Evolutionary conservation across 108 stramenopile species (phyloP).

Genomic region (Phaeodactylum tricornutum): DNA sequence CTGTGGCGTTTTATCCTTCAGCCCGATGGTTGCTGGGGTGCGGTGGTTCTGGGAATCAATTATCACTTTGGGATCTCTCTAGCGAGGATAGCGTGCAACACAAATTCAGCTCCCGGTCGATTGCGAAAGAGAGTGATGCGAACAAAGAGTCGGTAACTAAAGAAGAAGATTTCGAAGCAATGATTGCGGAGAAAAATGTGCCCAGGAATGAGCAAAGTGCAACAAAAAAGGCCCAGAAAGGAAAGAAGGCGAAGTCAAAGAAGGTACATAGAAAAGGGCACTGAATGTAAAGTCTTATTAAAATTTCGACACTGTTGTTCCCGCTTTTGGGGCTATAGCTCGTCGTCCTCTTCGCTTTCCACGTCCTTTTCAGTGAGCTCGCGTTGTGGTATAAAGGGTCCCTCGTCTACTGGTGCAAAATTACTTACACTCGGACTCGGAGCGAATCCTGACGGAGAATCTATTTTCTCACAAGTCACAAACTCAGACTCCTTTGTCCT

Average conservation of each 20-base stretch:
- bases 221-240: constrained; percentile 31
- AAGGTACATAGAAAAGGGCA: constrained; percentile 1
- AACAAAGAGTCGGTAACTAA: constrained; percentile 1
- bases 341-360: too few species aligned
- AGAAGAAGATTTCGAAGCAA: constrained; percentile 55
- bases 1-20: constrained; percentile 75
- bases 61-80: constrained; percentile 90
- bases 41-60: constrained; percentile 82
- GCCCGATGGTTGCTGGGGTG: constrained; percentile 82
- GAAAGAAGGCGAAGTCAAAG: constrained; percentile 29
- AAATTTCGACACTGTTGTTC: too few species aligned
- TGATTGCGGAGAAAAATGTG: constrained; percentile 42
- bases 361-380: too few species aligned
- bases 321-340: too few species aligned
- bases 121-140: constrained; percentile 3
- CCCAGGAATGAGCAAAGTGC: constrained; percentile 16
- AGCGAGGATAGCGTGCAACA: constrained; percentile 60
- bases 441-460: too few species aligned
- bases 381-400: too few species aligned
- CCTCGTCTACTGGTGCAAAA: too few species aligned
- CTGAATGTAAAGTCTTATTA: too few species aligned
- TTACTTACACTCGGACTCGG: too few species aligned
- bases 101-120: constrained; percentile 48
- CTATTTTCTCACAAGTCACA: too few species aligned
- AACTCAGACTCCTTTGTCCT: too few species aligned